Evolutionary conservation across 2,329 filamentous ascomycete genomes (phyloP).

Genomic region (Zymoseptoria passerinii): DNA sequence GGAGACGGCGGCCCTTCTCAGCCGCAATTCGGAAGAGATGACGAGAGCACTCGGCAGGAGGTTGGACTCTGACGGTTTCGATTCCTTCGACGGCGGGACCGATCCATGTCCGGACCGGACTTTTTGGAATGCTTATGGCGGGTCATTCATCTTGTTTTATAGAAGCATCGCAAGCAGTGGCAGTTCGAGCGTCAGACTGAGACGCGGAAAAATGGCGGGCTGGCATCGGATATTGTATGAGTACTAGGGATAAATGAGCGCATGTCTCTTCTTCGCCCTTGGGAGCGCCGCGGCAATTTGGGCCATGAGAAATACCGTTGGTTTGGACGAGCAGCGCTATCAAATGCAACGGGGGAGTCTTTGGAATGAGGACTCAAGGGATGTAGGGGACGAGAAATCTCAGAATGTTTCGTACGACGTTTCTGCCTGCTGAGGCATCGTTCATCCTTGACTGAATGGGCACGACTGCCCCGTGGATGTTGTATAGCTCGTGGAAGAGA

Average conservation of each 20-base stretch:
- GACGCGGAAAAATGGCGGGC: too few species aligned
- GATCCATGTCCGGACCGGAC: too few species aligned
- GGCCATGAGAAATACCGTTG: neutral
- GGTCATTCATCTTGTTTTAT: too few species aligned
- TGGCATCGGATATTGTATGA: neutral
- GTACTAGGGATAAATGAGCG: neutral
- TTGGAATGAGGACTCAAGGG: neutral
- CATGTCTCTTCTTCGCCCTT: neutral
- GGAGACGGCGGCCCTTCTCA: neutral
- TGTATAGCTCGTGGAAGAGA: neutral
- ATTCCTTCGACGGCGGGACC: too few species aligned
- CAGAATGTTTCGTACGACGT: neutral
- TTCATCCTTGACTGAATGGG: neutral
- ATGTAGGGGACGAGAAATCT: neutral
- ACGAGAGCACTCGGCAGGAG: neutral
- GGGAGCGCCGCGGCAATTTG: too few species aligned
- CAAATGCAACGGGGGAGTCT: neutral
- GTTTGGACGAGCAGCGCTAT: neutral
- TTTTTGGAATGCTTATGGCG: too few species aligned
- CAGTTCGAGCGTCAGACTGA: neutral
- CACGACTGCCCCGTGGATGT: neutral
- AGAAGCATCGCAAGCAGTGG: too few species aligned
- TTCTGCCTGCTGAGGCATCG: neutral
- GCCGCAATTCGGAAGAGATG: neutral
- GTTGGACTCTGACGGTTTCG: neutral